phyloP scores from a whole-genome alignment of 2,329 filamentous ascomycete genomes.

The Rhytidhysteron rufulum region DNA sequence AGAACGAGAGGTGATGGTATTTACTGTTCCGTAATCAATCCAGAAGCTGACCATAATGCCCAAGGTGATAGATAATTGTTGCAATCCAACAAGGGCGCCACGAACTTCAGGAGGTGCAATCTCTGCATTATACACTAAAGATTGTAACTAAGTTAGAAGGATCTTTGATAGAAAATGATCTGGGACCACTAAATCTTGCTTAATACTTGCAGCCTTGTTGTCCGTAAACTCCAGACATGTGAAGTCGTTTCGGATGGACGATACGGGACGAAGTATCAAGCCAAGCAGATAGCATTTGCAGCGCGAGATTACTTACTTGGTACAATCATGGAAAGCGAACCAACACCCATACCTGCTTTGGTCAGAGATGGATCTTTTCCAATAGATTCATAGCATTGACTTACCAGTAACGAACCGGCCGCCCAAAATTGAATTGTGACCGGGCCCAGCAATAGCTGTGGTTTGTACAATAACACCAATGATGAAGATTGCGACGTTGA shows the following conservation, averaged over 20 bases:
- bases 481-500: slow-evolving; percentile 64
- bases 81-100: slow-evolving; percentile 61
- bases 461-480: slow-evolving; percentile 67
- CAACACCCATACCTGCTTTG: slow-evolving; percentile 60
- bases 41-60: slow-evolving; percentile 61
- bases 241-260: too few relatives aligned
- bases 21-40: slow-evolving; percentile 47
- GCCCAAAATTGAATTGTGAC: slow-evolving; percentile 60
- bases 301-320: too few relatives aligned
- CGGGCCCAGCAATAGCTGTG: slow-evolving; percentile 52
- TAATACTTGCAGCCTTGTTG: too few relatives aligned
- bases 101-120: slow-evolving; percentile 59
- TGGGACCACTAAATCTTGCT: too few relatives aligned
- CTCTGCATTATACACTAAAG: slow-evolving; percentile 45
- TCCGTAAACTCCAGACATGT: too few relatives aligned
- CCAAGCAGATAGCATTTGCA: too few relatives aligned
- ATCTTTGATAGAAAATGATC: too few relatives aligned
- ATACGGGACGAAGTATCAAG: too few relatives aligned
- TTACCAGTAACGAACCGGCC: slow-evolving; percentile 65
- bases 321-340: slow-evolving; percentile 64
- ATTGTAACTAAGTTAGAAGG: too few relatives aligned
- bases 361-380: slow-evolving; percentile 18
- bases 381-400: slow-evolving; percentile 4
- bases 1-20: slow-evolving; percentile 11
- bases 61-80: slow-evolving; percentile 60